Evolutionary conservation across 2,329 filamentous ascomycete species (phyloP).

Genomic region (Cadophora gregata): DNA sequence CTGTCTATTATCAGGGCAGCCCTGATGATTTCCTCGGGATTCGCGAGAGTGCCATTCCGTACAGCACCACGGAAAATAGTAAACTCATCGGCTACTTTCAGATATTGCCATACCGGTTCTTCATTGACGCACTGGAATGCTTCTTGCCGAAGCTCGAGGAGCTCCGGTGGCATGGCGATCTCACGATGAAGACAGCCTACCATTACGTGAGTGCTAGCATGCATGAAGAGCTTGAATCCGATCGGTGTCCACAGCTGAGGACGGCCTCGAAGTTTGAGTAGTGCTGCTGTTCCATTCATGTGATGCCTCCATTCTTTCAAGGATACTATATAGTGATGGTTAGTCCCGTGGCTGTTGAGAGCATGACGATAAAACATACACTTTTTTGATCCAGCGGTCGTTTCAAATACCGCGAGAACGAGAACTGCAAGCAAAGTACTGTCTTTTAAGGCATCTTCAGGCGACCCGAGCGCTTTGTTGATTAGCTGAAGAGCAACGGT

Average conservation of each 20-base stretch:
- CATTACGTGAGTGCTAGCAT: conserved; percentile 57
- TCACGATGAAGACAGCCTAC: conserved; percentile 58
- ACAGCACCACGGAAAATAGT: not conserved
- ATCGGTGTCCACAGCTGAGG: conserved; percentile 54
- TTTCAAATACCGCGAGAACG: not conserved
- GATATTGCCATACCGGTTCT: conserved; percentile 51
- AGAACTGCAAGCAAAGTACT: not conserved
- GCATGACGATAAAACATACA: no score
- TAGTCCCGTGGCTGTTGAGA: not conserved
- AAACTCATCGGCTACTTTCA: conserved; percentile 43
- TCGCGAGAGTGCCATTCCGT: not conserved
- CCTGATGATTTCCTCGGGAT: not conserved
- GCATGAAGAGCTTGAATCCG: conserved; percentile 58
- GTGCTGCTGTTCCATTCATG: conserved; percentile 57
- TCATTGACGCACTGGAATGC: conserved; percentile 48
- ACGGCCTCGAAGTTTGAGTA: conserved; percentile 55
- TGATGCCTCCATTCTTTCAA: conserved; percentile 59
- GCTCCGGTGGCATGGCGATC: conserved; percentile 54
- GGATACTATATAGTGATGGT: conserved; percentile 42
- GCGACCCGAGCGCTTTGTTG: not conserved
- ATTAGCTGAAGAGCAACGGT: not conserved
- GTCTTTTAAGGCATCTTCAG: not conserved
- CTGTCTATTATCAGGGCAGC: conserved; percentile 22
- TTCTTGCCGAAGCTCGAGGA: conserved; percentile 54
- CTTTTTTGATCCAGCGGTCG: not conserved